phyloP scores from a whole-genome alignment of 164 flowering plant genomes.

The Umbilicus rupestris region DNA sequence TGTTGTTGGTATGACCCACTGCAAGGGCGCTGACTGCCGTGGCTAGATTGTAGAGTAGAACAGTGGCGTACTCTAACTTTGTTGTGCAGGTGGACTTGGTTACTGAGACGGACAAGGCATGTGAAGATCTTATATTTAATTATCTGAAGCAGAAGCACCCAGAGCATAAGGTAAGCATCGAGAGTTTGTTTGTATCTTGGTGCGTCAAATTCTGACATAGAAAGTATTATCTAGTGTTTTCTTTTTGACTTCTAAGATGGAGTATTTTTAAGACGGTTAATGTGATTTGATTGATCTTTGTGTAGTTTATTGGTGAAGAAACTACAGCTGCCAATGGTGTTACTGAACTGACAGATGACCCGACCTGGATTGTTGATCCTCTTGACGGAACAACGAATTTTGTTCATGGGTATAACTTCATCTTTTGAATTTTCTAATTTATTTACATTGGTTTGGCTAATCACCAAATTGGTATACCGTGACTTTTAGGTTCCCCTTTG shows the following conservation, averaged over 20 bases:
- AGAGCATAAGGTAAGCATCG: slow-evolving; percentile 55
- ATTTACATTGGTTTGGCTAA: background rate
- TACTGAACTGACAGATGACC: slow-evolving; percentile 73
- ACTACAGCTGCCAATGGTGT: slow-evolving; percentile 79
- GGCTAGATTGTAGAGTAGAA: background rate
- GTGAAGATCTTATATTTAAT: slow-evolving; percentile 83
- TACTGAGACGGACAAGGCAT: slow-evolving; percentile 92
- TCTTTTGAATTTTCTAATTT: background rate
- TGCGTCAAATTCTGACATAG: background rate
- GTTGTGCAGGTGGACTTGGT: slow-evolving; percentile 85
- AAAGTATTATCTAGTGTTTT: background rate
- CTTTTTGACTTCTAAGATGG: background rate
- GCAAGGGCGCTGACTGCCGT: background rate
- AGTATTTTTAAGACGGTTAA: background rate
- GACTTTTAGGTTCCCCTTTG: slow-evolving; percentile 73
- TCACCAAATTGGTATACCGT: background rate
- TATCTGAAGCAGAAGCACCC: slow-evolving; percentile 66
- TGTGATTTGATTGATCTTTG: background rate
- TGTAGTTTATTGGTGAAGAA: slow-evolving; percentile 94
- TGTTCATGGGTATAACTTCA: slow-evolving; percentile 67
- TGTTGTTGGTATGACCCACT: background rate
- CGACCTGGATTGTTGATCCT: slow-evolving; percentile 99
- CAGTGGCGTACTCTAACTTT: background rate
- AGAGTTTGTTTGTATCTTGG: background rate
- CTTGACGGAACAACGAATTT: slow-evolving; percentile 97